These are phyloP conservation scores for Canavalia gladiata DNA, from an alignment of 306 rosid species.

Conservation along the genomic window DNA sequence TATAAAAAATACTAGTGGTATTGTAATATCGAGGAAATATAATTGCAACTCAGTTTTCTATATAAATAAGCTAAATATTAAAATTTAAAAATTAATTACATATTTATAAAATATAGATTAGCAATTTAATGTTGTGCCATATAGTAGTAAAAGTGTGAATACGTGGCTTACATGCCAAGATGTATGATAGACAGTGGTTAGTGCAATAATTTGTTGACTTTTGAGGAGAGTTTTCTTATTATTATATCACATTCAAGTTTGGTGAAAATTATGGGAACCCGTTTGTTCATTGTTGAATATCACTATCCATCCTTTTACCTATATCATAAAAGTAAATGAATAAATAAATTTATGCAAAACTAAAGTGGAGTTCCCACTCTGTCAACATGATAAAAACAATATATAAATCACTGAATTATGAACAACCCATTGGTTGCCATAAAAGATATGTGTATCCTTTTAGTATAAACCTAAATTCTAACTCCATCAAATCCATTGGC, in stretches of 20 bases:
- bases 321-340: neutral
- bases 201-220: neutral
- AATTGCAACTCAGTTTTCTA: too few species aligned
- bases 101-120: too few species aligned
- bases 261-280: too few species aligned
- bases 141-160: too few species aligned
- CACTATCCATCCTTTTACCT: neutral
- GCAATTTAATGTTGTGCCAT: too few species aligned
- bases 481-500: too few species aligned
- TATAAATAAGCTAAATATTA: neutral
- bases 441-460: neutral
- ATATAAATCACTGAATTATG: neutral
- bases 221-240: neutral
- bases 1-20: neutral
- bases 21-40: neutral
- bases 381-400: neutral
- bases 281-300: too few species aligned
- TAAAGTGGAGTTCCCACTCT: neutral
- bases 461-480: too few species aligned
- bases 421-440: neutral
- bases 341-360: conserved; percentile 1
- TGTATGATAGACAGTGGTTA: neutral
- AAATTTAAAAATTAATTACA: neutral
- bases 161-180: neutral
- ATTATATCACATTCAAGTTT: neutral